These are phyloP conservation scores for Ceriops tagal DNA, from an alignment of 345 rosid species.

Conservation along the genomic window DNA sequence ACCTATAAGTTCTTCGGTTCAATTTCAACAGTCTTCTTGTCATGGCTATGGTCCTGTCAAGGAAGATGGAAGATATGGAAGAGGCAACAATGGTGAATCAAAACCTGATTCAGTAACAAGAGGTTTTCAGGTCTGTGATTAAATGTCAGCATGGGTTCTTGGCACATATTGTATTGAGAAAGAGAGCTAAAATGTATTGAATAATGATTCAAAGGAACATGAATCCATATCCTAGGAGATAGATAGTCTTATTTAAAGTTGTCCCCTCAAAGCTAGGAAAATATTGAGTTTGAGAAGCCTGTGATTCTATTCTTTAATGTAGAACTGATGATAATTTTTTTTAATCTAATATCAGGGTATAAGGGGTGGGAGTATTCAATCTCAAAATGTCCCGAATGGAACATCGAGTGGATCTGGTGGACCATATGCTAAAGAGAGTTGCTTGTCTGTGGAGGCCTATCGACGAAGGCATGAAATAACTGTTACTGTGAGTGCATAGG, in stretches of 20 bases:
- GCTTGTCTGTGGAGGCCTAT: conserved; percentile 64
- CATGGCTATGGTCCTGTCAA: conserved; percentile 42
- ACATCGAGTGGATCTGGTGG: conserved; percentile 38
- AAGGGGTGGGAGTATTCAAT: conserved; percentile 34
- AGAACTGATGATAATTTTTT: neutral
- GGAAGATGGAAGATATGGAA: conserved; percentile 50
- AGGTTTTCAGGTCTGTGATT: conserved; percentile 43
- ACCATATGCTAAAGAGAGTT: conserved; percentile 38
- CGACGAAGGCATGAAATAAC: conserved; percentile 78
- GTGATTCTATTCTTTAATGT: too few relatives aligned
- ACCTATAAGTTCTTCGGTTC: conserved; percentile 56
- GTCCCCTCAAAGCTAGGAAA: too few relatives aligned
- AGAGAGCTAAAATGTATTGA: too few relatives aligned
- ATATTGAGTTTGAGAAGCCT: too few relatives aligned
- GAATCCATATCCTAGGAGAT: too few relatives aligned
- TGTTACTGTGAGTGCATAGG: conserved; percentile 57
- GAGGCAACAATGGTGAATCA: conserved; percentile 37
- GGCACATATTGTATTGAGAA: neutral
- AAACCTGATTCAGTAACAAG: conserved; percentile 43
- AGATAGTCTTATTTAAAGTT: too few relatives aligned
- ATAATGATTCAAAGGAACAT: too few relatives aligned
- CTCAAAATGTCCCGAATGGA: conserved; percentile 45
- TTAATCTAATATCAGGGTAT: conserved; percentile 22
- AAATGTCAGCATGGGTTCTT: neutral
- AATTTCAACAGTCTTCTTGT: conserved; percentile 50